Conservation (phyloP, 805 yeast species). For the Tetrapisispora namnaoensis region DNA sequence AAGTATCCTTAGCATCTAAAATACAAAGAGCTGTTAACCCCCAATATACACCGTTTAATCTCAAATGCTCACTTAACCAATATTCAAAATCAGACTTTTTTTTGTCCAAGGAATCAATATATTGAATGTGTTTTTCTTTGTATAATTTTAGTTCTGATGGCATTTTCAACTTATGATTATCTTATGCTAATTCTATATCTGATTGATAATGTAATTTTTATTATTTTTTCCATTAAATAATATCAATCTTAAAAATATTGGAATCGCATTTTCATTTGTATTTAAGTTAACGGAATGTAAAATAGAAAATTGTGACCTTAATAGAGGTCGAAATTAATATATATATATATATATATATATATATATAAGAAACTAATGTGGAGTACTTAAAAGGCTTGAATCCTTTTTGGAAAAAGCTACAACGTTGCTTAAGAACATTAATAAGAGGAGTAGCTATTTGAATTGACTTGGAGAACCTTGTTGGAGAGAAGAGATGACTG, state of each 20-base stretch:
- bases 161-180: neutral
- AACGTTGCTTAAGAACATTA: too few relatives aligned
- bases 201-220: neutral
- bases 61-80: slow-evolving; percentile 83
- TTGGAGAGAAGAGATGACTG: neutral
- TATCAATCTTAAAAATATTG: too few relatives aligned
- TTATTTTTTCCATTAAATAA: neutral
- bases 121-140: slow-evolving; percentile 48
- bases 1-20: slow-evolving; percentile 44
- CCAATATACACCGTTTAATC: slow-evolving; percentile 93
- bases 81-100: slow-evolving; percentile 57
- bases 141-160: neutral
- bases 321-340: too few relatives aligned
- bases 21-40: slow-evolving; percentile 70
- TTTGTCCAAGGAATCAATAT: slow-evolving; percentile 45
- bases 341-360: too few relatives aligned
- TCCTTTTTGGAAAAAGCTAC: too few relatives aligned
- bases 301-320: too few relatives aligned
- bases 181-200: neutral
- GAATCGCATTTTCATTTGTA: too few relatives aligned
- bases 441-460: too few relatives aligned
- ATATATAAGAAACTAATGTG: too few relatives aligned
- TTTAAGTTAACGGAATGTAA: too few relatives aligned
- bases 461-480: too few relatives aligned
- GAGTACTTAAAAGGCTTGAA: too few relatives aligned